Conservation (phyloP, 2,329 filamentous ascomycete species). For the Fragosphaeria purpurea region DNA sequence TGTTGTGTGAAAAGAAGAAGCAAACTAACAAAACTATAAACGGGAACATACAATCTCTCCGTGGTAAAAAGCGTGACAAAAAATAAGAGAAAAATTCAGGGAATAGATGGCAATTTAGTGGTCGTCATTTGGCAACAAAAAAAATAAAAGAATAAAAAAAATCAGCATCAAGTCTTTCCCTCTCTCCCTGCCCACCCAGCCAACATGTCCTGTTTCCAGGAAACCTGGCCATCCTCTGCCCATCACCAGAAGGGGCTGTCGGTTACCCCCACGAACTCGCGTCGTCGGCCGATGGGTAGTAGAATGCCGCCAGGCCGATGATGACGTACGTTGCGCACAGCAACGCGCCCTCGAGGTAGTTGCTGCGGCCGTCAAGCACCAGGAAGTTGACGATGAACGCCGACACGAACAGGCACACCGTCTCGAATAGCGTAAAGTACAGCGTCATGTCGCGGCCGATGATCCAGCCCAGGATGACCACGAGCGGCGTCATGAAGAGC, state of each 20-base stretch:
- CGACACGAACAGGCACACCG: constrained; percentile 73
- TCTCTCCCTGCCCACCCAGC: no score
- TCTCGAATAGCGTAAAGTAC: constrained; percentile 85
- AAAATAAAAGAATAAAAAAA: no score
- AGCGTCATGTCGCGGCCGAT: constrained; percentile 61
- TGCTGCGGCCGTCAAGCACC: constrained; percentile 74
- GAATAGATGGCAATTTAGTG: no score
- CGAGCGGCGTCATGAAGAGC: constrained; percentile 58
- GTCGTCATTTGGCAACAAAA: no score
- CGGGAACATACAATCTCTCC: no score
- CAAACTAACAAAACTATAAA: no score
- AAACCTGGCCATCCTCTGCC: background rate
- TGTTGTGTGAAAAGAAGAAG: no score
- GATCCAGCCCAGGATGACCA: constrained; percentile 63
- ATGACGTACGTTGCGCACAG: constrained; percentile 59
- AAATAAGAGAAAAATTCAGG: no score
- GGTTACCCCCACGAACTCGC: constrained; percentile 8
- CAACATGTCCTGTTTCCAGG: constrained; percentile 1
- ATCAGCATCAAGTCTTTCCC: no score
- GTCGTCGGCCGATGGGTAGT: constrained; percentile 38
- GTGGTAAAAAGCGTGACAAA: no score
- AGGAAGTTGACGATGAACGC: constrained; percentile 83
- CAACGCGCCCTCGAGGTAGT: constrained; percentile 72
- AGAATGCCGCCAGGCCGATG: constrained; percentile 56
- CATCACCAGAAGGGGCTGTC: no score